Conservation (phyloP, 768 basidiomycete genomes). For the Phylloporus arenicola region DNA sequence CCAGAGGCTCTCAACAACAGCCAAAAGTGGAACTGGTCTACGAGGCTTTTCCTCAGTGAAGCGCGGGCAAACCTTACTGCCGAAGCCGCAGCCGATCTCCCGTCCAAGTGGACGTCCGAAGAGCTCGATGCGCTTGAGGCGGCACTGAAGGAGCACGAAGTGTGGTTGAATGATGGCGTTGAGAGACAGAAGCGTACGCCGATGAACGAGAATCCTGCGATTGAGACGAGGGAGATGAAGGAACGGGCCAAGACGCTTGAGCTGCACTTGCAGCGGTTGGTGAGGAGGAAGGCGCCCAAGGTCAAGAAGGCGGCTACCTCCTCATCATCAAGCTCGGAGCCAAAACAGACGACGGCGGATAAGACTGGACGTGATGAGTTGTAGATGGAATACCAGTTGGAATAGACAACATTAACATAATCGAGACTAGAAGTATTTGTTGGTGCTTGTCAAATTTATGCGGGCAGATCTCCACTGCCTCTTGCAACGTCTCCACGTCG, state of each 20-base stretch:
- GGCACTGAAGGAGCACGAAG: slow-evolving; percentile 70
- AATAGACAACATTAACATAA: slow-evolving; percentile 10
- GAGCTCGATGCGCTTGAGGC: slow-evolving; percentile 80
- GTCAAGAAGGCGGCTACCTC: slow-evolving; percentile 40
- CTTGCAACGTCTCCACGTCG: background rate
- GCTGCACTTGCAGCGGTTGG: slow-evolving; percentile 61
- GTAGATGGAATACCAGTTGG: slow-evolving; percentile 15
- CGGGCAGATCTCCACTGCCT: background rate
- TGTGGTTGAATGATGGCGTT: slow-evolving; percentile 78
- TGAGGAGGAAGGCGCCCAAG: slow-evolving; percentile 66
- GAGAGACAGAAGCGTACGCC: slow-evolving; percentile 76
- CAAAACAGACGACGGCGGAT: slow-evolving; percentile 12
- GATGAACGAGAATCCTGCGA: slow-evolving; percentile 77
- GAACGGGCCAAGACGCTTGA: slow-evolving; percentile 77
- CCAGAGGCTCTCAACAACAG: slow-evolving; percentile 76
- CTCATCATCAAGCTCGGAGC: slow-evolving; percentile 15
- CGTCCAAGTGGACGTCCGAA: slow-evolving; percentile 78
- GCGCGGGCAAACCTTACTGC: slow-evolving; percentile 70
- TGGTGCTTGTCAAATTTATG: slow-evolving; percentile 11
- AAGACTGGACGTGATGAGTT: slow-evolving; percentile 27
- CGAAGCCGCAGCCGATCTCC: slow-evolving; percentile 53
- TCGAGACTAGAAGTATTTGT: slow-evolving; percentile 17
- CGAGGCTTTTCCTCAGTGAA: slow-evolving; percentile 77
- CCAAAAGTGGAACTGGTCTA: slow-evolving; percentile 87
- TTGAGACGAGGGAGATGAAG: slow-evolving; percentile 82